These are phyloP conservation scores for Beauveria caledonica DNA, from an alignment of 2,329 filamentous ascomycete genomes.

Conservation along the genomic window DNA sequence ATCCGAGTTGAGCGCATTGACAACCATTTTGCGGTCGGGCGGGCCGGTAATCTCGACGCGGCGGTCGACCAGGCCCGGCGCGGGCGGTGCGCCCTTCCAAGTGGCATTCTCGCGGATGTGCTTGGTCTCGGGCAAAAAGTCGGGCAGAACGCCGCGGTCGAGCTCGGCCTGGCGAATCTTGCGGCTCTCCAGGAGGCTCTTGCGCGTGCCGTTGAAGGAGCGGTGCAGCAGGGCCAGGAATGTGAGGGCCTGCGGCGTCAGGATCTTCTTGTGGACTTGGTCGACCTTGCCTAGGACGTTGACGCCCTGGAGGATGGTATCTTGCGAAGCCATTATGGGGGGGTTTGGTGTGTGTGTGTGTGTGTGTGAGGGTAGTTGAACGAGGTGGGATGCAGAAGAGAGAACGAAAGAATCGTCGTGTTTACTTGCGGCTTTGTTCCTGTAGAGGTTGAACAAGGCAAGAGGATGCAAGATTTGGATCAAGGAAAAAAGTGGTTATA, in stretches of 20 bases:
- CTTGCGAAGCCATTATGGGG: conserved; percentile 46
- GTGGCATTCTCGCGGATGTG: conserved; percentile 89
- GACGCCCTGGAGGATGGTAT: conserved; percentile 79
- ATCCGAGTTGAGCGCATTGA: conserved; percentile 91
- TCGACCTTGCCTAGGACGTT: conserved; percentile 73
- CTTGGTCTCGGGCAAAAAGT: conserved; percentile 93
- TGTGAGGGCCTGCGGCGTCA: conserved; percentile 80
- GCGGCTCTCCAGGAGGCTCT: conserved; percentile 79
- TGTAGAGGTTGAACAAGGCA: neutral
- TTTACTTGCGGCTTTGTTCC: neutral
- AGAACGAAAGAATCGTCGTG: too few relatives aligned
- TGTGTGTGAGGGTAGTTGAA: neutral
- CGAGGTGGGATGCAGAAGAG: neutral
- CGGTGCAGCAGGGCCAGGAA: conserved; percentile 93
- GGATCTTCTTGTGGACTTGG: conserved; percentile 77
- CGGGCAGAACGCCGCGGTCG: conserved; percentile 78
- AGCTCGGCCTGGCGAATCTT: conserved; percentile 83
- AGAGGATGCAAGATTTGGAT: neutral
- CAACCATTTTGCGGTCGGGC: conserved; percentile 97
- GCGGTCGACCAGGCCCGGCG: conserved; percentile 85
- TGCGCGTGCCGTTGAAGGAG: conserved; percentile 85
- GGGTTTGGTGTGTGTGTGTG: conserved; percentile 4
- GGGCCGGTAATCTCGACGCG: conserved; percentile 96
- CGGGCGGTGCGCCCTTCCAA: conserved; percentile 88
- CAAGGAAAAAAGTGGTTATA: neutral